These are phyloP conservation scores for Cystofilobasidium macerans DNA, from an alignment of 768 basidiomycete species.

Conservation along the genomic window DNA sequence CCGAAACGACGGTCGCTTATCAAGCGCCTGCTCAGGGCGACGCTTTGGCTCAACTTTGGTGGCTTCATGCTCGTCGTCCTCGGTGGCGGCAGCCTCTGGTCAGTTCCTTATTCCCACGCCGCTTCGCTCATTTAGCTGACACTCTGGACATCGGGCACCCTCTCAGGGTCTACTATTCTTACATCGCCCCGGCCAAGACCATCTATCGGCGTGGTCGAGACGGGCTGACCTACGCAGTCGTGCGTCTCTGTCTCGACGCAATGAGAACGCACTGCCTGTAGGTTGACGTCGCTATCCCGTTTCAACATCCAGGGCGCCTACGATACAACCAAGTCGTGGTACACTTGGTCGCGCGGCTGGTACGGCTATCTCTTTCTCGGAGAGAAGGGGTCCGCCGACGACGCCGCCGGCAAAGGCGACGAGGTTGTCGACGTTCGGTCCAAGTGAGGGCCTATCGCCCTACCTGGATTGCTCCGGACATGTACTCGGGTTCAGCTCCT, in stretches of 20 bases:
- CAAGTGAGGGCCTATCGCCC: too few relatives aligned
- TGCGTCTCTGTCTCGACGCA: neutral
- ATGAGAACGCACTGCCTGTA: too few relatives aligned
- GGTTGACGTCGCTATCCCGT: too few relatives aligned
- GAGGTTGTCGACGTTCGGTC: neutral
- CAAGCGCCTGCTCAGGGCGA: neutral
- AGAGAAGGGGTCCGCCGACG: neutral
- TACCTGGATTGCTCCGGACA: too few relatives aligned
- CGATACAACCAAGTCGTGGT: neutral
- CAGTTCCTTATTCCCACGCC: too few relatives aligned
- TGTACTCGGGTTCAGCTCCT: too few relatives aligned
- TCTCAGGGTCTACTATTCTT: slow-evolving; percentile 12
- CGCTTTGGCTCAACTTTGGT: slow-evolving; percentile 1
- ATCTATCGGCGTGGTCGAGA: slow-evolving; percentile 3
- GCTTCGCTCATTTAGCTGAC: too few relatives aligned
- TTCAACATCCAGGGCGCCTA: slow-evolving; percentile 3
- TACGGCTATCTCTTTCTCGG: neutral
- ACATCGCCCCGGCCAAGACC: slow-evolving; percentile 14
- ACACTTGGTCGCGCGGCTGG: neutral
- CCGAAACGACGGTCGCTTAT: neutral
- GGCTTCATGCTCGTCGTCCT: neutral
- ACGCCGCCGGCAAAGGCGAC: neutral
- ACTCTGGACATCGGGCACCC: too few relatives aligned
- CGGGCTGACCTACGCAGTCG: slow-evolving; percentile 7
- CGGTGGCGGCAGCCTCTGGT: too few relatives aligned